phyloP scores from a whole-genome alignment of 1,139 yeast genomes.

The Zhuliangozyma parablackwelliae region DNA sequence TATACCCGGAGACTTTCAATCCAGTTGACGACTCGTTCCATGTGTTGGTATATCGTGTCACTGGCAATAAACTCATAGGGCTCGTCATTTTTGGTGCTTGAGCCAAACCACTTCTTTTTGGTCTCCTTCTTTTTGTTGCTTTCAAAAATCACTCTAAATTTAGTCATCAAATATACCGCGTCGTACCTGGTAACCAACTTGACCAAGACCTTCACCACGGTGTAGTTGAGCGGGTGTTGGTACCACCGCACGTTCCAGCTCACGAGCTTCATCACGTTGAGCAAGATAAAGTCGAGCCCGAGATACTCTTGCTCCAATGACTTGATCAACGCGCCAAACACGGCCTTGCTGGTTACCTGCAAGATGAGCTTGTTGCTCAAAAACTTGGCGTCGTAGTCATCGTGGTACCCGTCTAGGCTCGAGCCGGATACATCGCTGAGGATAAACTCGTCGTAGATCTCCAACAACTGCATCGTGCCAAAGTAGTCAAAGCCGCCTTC shows the following conservation, averaged over 20 bases:
- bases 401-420: constrained; percentile 26
- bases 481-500: constrained; percentile 39
- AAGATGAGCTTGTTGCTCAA: constrained; percentile 35
- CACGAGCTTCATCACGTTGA: constrained; percentile 29
- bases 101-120: constrained; percentile 8
- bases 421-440: constrained; percentile 31
- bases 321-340: constrained; percentile 21
- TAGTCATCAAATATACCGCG: constrained; percentile 27
- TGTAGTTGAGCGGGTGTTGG: constrained; percentile 30
- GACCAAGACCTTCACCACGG: constrained; percentile 24
- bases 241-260: constrained; percentile 45
- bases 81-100: constrained; percentile 8
- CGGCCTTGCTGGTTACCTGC: constrained; percentile 16
- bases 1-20: constrained; percentile 15
- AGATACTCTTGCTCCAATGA: constrained; percentile 27
- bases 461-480: constrained; percentile 33
- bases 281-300: constrained; percentile 30
- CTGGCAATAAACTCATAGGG: constrained; percentile 23
- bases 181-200: constrained; percentile 31
- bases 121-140: constrained; percentile 19
- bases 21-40: constrained; percentile 30
- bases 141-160: constrained; percentile 32
- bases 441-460: constrained; percentile 39
- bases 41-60: constrained; percentile 34
- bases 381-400: constrained; percentile 24